phyloP scores from a whole-genome alignment of 2,329 filamentous ascomycete species.

The Apiospora saccharicola region DNA sequence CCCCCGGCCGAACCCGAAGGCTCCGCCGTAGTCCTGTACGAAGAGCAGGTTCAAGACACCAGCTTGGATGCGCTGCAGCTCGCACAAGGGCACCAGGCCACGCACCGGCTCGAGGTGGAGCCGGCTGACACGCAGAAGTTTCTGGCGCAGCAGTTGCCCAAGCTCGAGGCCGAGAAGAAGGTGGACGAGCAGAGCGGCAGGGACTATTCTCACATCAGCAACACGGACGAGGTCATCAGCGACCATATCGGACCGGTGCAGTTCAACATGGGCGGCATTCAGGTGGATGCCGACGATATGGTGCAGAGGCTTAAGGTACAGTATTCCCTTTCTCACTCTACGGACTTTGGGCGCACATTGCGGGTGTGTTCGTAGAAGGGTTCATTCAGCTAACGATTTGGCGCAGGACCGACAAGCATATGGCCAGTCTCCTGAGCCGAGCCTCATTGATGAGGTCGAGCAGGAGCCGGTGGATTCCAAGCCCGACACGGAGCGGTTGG shows the following conservation, averaged over 20 bases:
- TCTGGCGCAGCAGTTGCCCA: constrained; percentile 75
- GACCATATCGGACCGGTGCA: constrained; percentile 94
- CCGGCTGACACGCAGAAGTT: constrained; percentile 82
- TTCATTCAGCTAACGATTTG: constrained; percentile 34
- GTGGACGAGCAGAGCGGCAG: constrained; percentile 56
- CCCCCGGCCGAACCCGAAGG: constrained; percentile 56
- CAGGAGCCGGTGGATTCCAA: constrained; percentile 42
- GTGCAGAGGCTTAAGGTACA: constrained; percentile 81
- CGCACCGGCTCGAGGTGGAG: constrained; percentile 64
- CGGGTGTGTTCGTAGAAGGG: neutral
- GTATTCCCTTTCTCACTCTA: constrained; percentile 31
- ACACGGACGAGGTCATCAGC: constrained; percentile 57
- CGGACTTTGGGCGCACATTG: neutral
- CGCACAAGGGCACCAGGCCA: constrained; percentile 56
- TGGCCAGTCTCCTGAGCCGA: constrained; percentile 53
- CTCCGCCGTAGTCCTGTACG: constrained; percentile 75
- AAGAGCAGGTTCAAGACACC: constrained; percentile 80
- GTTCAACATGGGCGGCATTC: constrained; percentile 98
- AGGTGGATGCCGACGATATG: constrained; percentile 95
- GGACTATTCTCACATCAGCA: constrained; percentile 42
- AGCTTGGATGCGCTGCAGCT: constrained; percentile 68
- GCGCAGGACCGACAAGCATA: constrained; percentile 64
- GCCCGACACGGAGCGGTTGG: constrained; percentile 63
- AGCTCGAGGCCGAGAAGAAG: constrained; percentile 72
- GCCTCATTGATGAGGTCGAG: constrained; percentile 46